Evolutionary conservation across 768 basidiomycete species (phyloP), one percentile per base, ranked within the genome.

Genomic region (Infundibulicybe gibba): DNA sequence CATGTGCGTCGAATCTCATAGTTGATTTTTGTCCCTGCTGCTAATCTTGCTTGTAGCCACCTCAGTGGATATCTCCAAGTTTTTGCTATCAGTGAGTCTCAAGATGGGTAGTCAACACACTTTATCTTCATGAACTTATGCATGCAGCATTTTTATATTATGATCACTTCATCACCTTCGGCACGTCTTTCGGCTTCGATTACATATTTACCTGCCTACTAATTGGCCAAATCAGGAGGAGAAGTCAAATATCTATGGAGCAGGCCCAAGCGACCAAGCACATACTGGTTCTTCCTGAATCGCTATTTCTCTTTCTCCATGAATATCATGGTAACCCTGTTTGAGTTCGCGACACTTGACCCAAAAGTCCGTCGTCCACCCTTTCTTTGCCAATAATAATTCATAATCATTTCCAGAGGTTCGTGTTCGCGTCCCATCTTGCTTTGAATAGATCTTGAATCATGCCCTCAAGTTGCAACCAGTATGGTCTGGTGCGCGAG

Each of bases 191-290:
- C n/a, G n/a, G n/a, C n/a, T 4, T 25, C 8, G 25, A 25, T 4
- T 25, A 25, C 8, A 8, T 25, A 8, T 25, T 25, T 3, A 8
- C 25, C 3, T n/a, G n/a, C n/a, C n/a, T n/a, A n/a, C 25, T 25
- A 25, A 25, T 25, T 3, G 8, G 8, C 25, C 8, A 35, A 14
- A 8, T 12, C 38, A 72, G 71, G 60, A 3, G 52, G 58, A 43
- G 78, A 80, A 52, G 55, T 76, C 32, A 54, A 62, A 14, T 65
- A 67, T 43, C 54, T 81, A 5, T 81, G 79, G 79, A 58, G 58
- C 43, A 61, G 66, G 39, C 67, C 67, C 1, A 69, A 68, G 45
- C 63, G 59, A 1, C 41, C 51, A 8, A 69, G 73, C 44, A 63
- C 73, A 2, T 65, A 67, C 30, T 65, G 71, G 54, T 80, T 80